phyloP scores from a whole-genome alignment of 768 basidiomycete species.

The Hypsizygus marmoreus region DNA sequence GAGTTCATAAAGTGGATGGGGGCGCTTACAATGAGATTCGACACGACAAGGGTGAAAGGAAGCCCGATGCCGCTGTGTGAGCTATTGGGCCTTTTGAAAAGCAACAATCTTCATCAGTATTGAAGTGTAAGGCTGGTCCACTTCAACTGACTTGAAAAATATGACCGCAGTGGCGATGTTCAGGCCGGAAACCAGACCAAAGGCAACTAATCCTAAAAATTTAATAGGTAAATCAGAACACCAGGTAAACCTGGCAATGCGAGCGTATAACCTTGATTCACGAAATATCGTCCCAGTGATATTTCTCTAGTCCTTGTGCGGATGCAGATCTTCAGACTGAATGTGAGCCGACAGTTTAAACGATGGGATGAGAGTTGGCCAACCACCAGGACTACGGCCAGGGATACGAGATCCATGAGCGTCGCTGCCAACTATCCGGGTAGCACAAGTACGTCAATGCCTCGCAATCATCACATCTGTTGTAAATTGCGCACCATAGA shows the following conservation, averaged over 20 bases:
- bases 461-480: background rate
- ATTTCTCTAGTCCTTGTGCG: constrained; percentile 28
- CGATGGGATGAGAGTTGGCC: constrained; percentile 4
- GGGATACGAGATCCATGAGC: constrained; percentile 40
- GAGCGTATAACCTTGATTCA: constrained; percentile 34
- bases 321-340: constrained; percentile 26
- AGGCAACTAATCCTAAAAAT: constrained; percentile 33
- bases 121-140: no score
- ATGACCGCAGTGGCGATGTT: constrained; percentile 29
- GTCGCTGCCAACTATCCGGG: constrained; percentile 31
- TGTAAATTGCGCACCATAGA: constrained; percentile 18
- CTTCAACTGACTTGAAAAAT: constrained; percentile 34
- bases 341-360: background rate
- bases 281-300: constrained; percentile 36
- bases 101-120: background rate
- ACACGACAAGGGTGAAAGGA: constrained; percentile 35
- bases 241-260: no score
- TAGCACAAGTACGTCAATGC: background rate
- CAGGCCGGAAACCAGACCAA: constrained; percentile 30
- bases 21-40: constrained; percentile 36
- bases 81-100: constrained; percentile 30
- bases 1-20: background rate
- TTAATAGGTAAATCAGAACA: no score
- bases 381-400: constrained; percentile 36
- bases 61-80: constrained; percentile 36